Percentiles rank a stretch among this genome's conserved stretches.
Conservation (phyloP, 257 asterid genomes). For the Nicotiana undulata region DNA sequence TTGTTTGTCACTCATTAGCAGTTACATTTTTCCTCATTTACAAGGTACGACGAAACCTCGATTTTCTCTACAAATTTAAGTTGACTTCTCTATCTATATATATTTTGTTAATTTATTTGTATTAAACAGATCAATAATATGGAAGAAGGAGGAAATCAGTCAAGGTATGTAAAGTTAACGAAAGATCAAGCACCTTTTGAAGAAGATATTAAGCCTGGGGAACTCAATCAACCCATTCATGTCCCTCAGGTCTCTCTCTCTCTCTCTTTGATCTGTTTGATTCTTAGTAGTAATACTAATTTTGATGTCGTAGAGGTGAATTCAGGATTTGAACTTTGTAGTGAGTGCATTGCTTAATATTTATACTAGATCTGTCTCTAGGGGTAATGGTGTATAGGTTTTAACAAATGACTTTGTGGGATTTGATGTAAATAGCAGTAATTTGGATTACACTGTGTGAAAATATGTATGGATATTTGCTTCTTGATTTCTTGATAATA, state of each 20-base stretch:
- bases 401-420: no score
- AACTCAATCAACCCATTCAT: slow-evolving; percentile 92
- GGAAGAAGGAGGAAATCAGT: slow-evolving; percentile 67
- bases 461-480: not conserved
- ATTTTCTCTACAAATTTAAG: not conserved
- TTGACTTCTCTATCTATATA: not conserved
- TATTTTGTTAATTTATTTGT: not conserved
- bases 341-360: not conserved
- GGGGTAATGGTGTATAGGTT: not conserved
- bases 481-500: not conserved
- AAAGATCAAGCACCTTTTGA: slow-evolving; percentile 76
- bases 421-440: not conserved
- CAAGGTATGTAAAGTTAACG: slow-evolving; percentile 78
- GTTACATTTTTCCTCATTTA: not conserved
- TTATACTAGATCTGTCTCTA: not conserved
- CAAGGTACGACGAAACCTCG: not conserved
- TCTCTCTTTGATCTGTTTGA: not conserved
- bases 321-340: not conserved
- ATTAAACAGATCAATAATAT: slow-evolving; percentile 11
- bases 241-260: slow-evolving; percentile 59
- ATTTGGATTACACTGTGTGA: not conserved
- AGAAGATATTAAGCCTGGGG: slow-evolving; percentile 78
- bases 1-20: not conserved
- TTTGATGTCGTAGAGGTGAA: not conserved
- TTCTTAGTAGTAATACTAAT: not conserved